Percentiles rank a stretch among this genome's conserved stretches.
These are phyloP conservation scores for Amanita rimosa DNA, from an alignment of 768 basidiomycete genomes.

Conservation along the genomic window DNA sequence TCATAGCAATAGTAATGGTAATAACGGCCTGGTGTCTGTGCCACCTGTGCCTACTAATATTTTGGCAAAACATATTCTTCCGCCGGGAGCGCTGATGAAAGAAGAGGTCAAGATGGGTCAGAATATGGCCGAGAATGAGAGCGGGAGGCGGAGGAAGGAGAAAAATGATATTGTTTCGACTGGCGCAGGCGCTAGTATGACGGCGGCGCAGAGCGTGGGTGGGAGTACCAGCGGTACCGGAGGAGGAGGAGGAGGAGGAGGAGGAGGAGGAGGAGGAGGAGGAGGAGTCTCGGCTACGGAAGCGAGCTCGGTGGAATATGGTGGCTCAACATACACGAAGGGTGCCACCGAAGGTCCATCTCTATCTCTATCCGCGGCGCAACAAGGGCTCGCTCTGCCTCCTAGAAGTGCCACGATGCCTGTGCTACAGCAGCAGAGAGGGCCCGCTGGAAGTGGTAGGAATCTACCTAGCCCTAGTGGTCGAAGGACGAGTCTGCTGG, in stretches of 20 bases:
- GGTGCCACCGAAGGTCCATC: not conserved
- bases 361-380: too few relatives aligned
- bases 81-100: constrained; percentile 39
- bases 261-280: too few relatives aligned
- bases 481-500: not conserved
- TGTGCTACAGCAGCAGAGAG: not conserved
- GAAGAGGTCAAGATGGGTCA: constrained; percentile 16
- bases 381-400: not conserved
- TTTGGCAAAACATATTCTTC: constrained; percentile 36
- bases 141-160: not conserved
- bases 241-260: too few relatives aligned
- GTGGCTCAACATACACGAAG: not conserved
- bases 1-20: constrained; percentile 21
- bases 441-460: not conserved
- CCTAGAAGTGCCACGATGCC: not conserved
- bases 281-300: not conserved
- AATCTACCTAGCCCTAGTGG: not conserved
- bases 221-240: too few relatives aligned
- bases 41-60: constrained; percentile 8
- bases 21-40: constrained; percentile 7
- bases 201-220: not conserved
- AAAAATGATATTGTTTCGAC: not conserved
- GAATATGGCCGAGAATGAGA: not conserved
- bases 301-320: not conserved
- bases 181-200: not conserved